Evolutionary conservation across 1,139 yeast genomes (phyloP), one percentile per base, ranked within the genome.

Genomic region (Hyphopichia buzzinii): DNA sequence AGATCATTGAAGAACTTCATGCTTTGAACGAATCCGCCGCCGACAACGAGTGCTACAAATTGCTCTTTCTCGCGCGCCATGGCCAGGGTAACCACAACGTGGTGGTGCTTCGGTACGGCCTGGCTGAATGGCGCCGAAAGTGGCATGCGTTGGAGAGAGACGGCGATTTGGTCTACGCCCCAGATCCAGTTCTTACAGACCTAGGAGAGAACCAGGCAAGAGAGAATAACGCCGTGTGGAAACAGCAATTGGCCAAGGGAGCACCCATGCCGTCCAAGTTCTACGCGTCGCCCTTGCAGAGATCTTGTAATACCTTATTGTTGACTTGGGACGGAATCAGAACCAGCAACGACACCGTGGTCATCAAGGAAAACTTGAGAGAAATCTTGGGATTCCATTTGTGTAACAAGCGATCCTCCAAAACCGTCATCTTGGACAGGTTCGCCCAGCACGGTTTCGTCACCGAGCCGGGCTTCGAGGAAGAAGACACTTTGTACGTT

Each of bases 81-180:
- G 95, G 94, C 6, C 87, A 85, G 56, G 95, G 95, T 0, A 79
- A 67, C 56, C 94, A 85, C 53, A 85, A 85, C 46, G 63, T 71
- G 22, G 79, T 79, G 7, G 76, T 79, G 29, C 61, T 61, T 26
- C 72, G 73, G 41, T 83, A 81, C 52, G 88, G 89, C 7, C 52
- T 67, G 26, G 63, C 67, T 7, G 75, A 59, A 29, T 84, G 92
- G 90, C 68, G 77, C 47, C 56, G 55, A 1, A 69, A 79, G 41
- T 82, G 84, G 83, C 70, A 81, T 26, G 62, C 61, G 35, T 44
- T 72, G 34, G 64, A 68, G 4, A 75, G 78, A 3, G 81, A 77
- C 49, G 86, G 80, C 3, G 74, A 72, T 35, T 50, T 73, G 12
- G 64, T 56, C 2, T 81, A 80, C 81, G 88, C 77, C 1, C 88